Conservation (phyloP, 768 basidiomycete species). For the Chalciporus pseudorubinellus region DNA sequence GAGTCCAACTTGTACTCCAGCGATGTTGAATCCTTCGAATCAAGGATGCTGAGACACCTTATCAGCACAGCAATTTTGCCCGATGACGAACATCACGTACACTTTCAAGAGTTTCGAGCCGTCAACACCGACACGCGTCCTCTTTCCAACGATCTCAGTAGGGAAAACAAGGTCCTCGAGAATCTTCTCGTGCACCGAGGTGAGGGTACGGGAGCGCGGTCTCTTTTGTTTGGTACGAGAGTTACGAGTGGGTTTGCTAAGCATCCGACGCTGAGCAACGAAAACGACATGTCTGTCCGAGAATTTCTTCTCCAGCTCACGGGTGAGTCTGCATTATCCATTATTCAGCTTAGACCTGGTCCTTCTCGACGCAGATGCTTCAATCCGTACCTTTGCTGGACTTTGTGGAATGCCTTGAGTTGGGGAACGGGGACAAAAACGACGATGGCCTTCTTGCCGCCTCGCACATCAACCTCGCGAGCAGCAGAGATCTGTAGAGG, state of each 20-base stretch:
- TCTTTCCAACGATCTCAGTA: constrained; percentile 98
- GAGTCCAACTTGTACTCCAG: constrained; percentile 99
- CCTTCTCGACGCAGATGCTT: background rate
- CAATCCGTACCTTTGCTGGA: constrained; percentile 83
- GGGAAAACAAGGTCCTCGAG: constrained; percentile 99
- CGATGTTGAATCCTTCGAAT: constrained; percentile 96
- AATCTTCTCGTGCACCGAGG: constrained; percentile 96
- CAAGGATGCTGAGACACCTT: constrained; percentile 69
- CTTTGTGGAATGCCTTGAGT: constrained; percentile 97
- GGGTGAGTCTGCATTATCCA: constrained; percentile 71
- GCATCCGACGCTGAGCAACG: constrained; percentile 96
- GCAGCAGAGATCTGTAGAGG: constrained; percentile 97
- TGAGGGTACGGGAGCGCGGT: constrained; percentile 95
- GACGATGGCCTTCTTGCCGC: constrained; percentile 99
- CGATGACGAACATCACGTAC: constrained; percentile 52
- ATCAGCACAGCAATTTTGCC: constrained; percentile 15
- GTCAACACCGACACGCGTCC: constrained; percentile 90
- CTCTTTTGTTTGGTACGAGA: constrained; percentile 94
- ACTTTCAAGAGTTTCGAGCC: constrained; percentile 97
- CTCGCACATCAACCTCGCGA: constrained; percentile 97
- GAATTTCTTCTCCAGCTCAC: constrained; percentile 99
- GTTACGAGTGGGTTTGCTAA: constrained; percentile 94
- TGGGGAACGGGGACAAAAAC: constrained; percentile 97
- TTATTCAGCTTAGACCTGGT: constrained; percentile 4
- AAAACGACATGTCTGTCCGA: constrained; percentile 99